Base-by-base conservation (phyloP, 495 filamentous ascomycete genomes). In the Daldinia concentrica region DNA sequence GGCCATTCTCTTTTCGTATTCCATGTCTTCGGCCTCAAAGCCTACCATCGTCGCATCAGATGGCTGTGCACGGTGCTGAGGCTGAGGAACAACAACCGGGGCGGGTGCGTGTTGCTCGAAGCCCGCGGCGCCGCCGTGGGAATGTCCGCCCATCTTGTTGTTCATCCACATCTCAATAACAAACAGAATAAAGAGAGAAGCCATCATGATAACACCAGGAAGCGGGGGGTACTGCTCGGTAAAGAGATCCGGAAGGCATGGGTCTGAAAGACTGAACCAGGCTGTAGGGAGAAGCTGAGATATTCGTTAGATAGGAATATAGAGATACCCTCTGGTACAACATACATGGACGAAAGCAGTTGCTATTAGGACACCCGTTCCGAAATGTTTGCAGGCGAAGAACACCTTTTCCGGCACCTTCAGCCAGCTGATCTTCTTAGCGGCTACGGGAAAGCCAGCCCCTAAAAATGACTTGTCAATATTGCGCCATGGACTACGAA, bases 271-370 rank as follows among this genome's bases (percentile, higher is more conserved):
- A 58, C 81, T 87, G 57, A 78, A 78, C 78, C 87, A 88, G 24
- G 87, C 87, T 3, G 84, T 85, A 4, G 87, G 87, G 24, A 89
- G 81, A 71, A 88, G 80, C 81, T 84, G 22, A 29, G 32, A 62
- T 58, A 19, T 9, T 17, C 43, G 27, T 68, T 58, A 71, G 66
- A 57, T 66, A 9, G 30, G 17, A 45, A 50, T 36, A 43, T 9
- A 6, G 15, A 19, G 36, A 15, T 12, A n/a, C 52, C n/a, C 19
- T 3, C 19, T 32, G 51, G 50, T 6, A 37, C n/a, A 30, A 63
- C 84, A 77, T 78, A 90, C 88, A 79, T 92, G 90, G 22, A 91
- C 82, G 63, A 91, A 91, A 9, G 89, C 89, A 1, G 90, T 92
- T 24, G 90, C 87, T 55, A 92, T 79, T 54, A 92, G 85, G 32